Evolutionary conservation across 768 basidiomycete genomes (phyloP), one percentile per base, ranked within the genome.

Genomic region (Tephrocybe sp.): DNA sequence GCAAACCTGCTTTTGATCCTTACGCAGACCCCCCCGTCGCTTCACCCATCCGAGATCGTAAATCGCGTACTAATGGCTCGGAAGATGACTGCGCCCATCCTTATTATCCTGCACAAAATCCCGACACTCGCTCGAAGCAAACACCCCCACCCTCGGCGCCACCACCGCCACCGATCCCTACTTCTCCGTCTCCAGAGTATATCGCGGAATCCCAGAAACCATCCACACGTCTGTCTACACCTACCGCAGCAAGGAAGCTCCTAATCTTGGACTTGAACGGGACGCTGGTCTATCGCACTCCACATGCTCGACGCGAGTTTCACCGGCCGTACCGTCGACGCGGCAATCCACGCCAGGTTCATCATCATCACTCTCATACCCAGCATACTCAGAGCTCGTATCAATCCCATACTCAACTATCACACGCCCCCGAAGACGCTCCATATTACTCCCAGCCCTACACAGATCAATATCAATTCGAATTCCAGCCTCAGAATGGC

Each of bases 251-350:
- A 4, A 75, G 83, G 19, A 91, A 90, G 59, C 75, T 91, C 1
- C 73, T 91, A 42, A 74, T 91, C 4, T 74, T 91, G 6, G 88
- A 91, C 61, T 70, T 88, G 22, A 88, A 91, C 55, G 88, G 88
- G 12, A 83, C 86, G 0, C 76, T 91, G 13, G 74, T 91, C 21
- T 70, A 80, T 24, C 83, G 88, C 24, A 74, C 81, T 4, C 66
- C 74, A 0, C 75, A 72, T 45, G 45, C 46, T 12, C 52, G 39
- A 7, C 41, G 47, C 11, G 40, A 49, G 24, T 38, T 51, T 13
- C 60, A 60, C 12, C 11, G 33, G 7, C 47, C 43, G 3, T 29
- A 16, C 11, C 45, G 57, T 31, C 31, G 34, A 25, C 31, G 42
- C 7, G 33, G 18, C 21, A 18, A 38, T 38, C 13, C 33, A 16